Evolutionary conservation across 306 rosid genomes (phyloP).

Genomic region (Cicer yamashitae): DNA sequence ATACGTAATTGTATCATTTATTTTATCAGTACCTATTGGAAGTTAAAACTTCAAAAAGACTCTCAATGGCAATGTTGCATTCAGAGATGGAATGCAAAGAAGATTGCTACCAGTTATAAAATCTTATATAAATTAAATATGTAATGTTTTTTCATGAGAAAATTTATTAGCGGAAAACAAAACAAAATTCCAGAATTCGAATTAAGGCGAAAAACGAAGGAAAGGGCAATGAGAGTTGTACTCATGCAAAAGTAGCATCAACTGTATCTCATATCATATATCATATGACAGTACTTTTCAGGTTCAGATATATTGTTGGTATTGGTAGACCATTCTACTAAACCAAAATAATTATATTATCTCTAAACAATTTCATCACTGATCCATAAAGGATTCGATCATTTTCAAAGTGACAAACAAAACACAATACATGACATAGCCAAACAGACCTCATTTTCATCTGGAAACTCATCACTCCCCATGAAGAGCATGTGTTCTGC

Average conservation of each 20-base stretch:
- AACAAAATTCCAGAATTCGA: slow-evolving; percentile 22
- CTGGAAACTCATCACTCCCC: slow-evolving; percentile 94
- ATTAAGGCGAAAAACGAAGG: background rate
- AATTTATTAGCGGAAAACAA: background rate
- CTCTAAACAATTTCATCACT: slow-evolving; percentile 21
- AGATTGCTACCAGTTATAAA: slow-evolving; percentile 24
- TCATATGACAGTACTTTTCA: slow-evolving; percentile 12
- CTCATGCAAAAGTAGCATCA: slow-evolving; percentile 17
- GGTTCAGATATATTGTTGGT: slow-evolving; percentile 33
- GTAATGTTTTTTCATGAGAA: slow-evolving; percentile 12
- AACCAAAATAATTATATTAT: background rate
- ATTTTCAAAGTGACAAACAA: background rate
- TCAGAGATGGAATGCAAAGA: slow-evolving; percentile 29
- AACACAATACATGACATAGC: slow-evolving; percentile 26
- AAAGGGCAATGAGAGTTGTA: slow-evolving; percentile 3
- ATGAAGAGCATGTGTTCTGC: slow-evolving; percentile 99
- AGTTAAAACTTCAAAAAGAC: slow-evolving; percentile 26
- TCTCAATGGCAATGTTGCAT: slow-evolving; percentile 22
- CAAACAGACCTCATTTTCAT: slow-evolving; percentile 91
- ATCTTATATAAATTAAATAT: background rate
- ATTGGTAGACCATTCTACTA: slow-evolving; percentile 29
- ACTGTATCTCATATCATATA: background rate
- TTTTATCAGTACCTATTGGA: slow-evolving; percentile 12
- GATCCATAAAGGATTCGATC: slow-evolving; percentile 9
- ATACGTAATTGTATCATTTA: slow-evolving; percentile 25